Conservation (phyloP, 2,329 filamentous ascomycete species). For the Alternaria consortialis region DNA sequence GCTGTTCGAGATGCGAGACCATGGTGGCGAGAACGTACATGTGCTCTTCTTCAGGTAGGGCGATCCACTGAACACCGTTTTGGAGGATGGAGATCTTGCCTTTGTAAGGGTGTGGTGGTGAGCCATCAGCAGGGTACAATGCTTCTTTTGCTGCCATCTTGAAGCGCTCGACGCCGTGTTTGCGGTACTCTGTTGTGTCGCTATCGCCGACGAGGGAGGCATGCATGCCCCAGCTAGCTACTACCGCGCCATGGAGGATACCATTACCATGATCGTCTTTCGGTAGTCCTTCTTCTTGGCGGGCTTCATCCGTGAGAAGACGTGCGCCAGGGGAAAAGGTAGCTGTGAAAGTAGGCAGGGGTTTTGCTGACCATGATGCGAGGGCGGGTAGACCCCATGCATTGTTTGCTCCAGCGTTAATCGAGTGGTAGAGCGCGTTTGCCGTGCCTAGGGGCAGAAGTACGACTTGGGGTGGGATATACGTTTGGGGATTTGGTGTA, state of each 20-base stretch:
- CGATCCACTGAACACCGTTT: slow-evolving; percentile 34
- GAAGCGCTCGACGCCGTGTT: slow-evolving; percentile 80
- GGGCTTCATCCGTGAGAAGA: slow-evolving; percentile 55
- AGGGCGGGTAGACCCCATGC: slow-evolving; percentile 55
- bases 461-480: slow-evolving; percentile 63
- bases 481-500: slow-evolving; percentile 27
- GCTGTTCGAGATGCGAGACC: slow-evolving; percentile 82
- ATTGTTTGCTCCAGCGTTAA: slow-evolving; percentile 48
- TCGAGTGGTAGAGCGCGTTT: slow-evolving; percentile 60
- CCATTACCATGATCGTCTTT: slow-evolving; percentile 33
- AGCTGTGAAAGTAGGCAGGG: slow-evolving; percentile 56
- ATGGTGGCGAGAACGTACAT: slow-evolving; percentile 80
- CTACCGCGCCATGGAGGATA: slow-evolving; percentile 75
- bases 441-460: slow-evolving; percentile 63
- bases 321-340: slow-evolving; percentile 57
- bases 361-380: slow-evolving; percentile 42
- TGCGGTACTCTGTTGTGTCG: slow-evolving; percentile 82
- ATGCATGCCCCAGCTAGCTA: slow-evolving; percentile 90
- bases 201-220: slow-evolving; percentile 89
- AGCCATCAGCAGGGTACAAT: slow-evolving; percentile 66
- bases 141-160: slow-evolving; percentile 83
- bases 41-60: slow-evolving; percentile 62
- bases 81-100: slow-evolving; percentile 60
- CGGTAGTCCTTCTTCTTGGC: slow-evolving; percentile 52
- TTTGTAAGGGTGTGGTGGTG: slow-evolving; percentile 64